Conservation (phyloP, 176 grass and related monocot species). For the Carex kokanica region DNA sequence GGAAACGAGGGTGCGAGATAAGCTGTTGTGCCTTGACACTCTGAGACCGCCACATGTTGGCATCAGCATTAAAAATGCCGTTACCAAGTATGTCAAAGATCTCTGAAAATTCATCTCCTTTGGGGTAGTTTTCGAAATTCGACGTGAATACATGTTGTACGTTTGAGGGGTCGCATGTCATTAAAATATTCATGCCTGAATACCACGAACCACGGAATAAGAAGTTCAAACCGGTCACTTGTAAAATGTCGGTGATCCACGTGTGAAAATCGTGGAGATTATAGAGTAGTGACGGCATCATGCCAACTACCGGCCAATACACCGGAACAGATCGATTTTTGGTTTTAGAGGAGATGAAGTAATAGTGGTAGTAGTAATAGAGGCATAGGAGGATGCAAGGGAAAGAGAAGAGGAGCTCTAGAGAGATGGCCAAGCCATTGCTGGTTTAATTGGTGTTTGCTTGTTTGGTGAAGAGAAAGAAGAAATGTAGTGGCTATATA, state of each 20-base stretch:
- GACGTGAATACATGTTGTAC: conserved; percentile 71
- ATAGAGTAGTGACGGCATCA: conserved; percentile 49
- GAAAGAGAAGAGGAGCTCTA: conserved; percentile 15
- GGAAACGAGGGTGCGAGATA: conserved; percentile 37
- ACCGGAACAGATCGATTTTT: conserved; percentile 35
- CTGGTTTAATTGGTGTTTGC: not conserved
- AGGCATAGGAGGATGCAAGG: conserved; percentile 17
- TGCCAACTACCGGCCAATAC: conserved; percentile 60
- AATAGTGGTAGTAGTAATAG: conserved; percentile 27
- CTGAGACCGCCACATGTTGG: conserved; percentile 56
- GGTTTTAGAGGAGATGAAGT: conserved; percentile 29
- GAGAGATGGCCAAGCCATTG: not conserved
- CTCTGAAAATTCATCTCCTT: conserved; percentile 62
- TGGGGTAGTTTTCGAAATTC: conserved; percentile 72
- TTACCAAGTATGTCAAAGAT: conserved; percentile 85
- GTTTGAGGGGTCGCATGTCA: conserved; percentile 58
- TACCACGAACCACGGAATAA: conserved; percentile 43
- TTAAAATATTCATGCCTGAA: conserved; percentile 42
- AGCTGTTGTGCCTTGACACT: conserved; percentile 50
- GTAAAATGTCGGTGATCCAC: too few relatives aligned
- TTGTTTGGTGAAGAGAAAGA: too few relatives aligned
- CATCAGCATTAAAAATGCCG: conserved; percentile 70
- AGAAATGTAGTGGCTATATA: not conserved
- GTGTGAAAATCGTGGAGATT: conserved; percentile 48
- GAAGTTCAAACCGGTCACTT: conserved; percentile 55